Conservation (phyloP, 345 rosid genomes). For the Eucalyptus sideroxylon region DNA sequence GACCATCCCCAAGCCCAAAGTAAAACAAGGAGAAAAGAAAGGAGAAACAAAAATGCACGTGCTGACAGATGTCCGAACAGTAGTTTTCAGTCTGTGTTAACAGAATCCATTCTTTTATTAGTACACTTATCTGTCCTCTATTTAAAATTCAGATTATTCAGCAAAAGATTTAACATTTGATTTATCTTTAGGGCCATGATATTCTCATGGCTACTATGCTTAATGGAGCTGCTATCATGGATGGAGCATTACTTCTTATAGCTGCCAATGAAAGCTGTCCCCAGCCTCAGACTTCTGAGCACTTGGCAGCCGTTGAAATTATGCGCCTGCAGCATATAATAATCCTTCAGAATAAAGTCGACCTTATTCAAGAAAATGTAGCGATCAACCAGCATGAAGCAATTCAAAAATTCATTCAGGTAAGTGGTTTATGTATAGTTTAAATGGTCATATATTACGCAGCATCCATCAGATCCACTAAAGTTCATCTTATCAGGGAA, state of each 20-base stretch:
- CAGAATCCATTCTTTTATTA: not conserved
- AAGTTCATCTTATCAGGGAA: slow-evolving; percentile 33
- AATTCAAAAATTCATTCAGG: slow-evolving; percentile 78
- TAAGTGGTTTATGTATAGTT: not conserved
- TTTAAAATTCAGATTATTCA: not conserved
- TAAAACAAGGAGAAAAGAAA: not conserved
- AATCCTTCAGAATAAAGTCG: slow-evolving; percentile 93
- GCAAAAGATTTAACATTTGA: not conserved
- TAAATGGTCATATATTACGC: not conserved
- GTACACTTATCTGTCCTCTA: not conserved
- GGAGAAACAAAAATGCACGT: not conserved
- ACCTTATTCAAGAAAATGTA: slow-evolving; percentile 89
- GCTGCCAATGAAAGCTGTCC: slow-evolving; percentile 99
- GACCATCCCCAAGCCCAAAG: not conserved
- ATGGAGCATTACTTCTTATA: slow-evolving; percentile 88
- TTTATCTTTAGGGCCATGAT: slow-evolving; percentile 68
- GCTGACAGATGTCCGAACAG: not conserved
- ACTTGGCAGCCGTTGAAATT: slow-evolving; percentile 94
- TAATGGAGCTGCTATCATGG: slow-evolving; percentile 99
- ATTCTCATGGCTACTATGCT: slow-evolving; percentile 99
- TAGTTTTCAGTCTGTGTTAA: not conserved
- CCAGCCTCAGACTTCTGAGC: slow-evolving; percentile 98
- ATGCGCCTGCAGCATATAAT: slow-evolving; percentile 91
- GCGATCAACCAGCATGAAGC: slow-evolving; percentile 91
- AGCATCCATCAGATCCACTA: not conserved